Percentiles rank a stretch among this genome's conserved stretches.
Conservation (phyloP, 148 eudicot species). For the Nepenthes gracilis region DNA sequence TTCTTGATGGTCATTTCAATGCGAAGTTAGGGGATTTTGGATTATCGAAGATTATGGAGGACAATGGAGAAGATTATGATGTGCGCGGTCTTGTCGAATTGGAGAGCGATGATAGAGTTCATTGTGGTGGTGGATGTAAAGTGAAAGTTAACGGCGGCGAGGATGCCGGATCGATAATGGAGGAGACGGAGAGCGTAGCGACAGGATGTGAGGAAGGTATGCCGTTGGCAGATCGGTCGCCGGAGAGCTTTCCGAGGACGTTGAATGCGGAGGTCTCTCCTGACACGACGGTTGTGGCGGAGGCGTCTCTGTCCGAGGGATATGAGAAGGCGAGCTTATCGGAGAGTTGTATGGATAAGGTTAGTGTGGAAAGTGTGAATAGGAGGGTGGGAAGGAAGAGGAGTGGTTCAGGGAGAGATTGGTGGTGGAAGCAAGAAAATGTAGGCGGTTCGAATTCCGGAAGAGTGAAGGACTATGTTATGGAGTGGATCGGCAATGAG, state of each 20-base stretch:
- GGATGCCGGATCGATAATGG: conserved; percentile 56
- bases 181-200: conserved; percentile 57
- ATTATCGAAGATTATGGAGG: conserved; percentile 45
- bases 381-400: conserved; percentile 44
- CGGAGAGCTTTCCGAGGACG: conserved; percentile 18
- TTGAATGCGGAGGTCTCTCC: conserved; percentile 12
- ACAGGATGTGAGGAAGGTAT: conserved; percentile 22
- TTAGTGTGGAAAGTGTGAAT: conserved; percentile 61
- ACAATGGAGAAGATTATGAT: conserved; percentile 19
- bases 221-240: conserved; percentile 38
- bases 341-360: conserved; percentile 43
- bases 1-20: conserved; percentile 49
- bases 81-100: conserved; percentile 17
- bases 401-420: conserved; percentile 54
- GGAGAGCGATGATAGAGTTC: conserved; percentile 9
- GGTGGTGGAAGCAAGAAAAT: conserved; percentile 98
- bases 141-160: conserved; percentile 17
- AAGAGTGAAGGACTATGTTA: conserved; percentile 82
- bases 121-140: conserved; percentile 14
- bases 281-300: conserved; percentile 16
- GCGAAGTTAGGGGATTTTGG: conserved; percentile 95
- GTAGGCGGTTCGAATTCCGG: conserved; percentile 51
- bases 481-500: conserved; percentile 98
- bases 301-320: conserved; percentile 42
- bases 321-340: conserved; percentile 53